These are phyloP conservation scores for Chamaecrista fasciculata DNA, from an alignment of 306 rosid genomes.

Conservation along the genomic window DNA sequence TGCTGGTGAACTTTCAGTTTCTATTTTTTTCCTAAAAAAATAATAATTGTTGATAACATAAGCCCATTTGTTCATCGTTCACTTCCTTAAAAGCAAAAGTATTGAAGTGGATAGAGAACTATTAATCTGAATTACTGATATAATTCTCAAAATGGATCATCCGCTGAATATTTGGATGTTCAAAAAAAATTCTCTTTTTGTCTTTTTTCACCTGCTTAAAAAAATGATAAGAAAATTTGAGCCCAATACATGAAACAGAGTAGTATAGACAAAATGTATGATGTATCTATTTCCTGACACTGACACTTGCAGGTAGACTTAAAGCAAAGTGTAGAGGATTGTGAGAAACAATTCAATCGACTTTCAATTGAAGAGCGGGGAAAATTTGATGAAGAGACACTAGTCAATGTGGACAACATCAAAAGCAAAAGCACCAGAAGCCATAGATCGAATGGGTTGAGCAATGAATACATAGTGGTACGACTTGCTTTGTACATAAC, in stretches of 20 bases:
- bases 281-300: constrained; percentile 26
- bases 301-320: constrained; percentile 68
- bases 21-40: too few relatives aligned
- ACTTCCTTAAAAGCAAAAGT: constrained; percentile 15
- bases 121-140: neutral
- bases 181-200: neutral
- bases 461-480: constrained; percentile 98
- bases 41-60: too few relatives aligned
- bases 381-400: constrained; percentile 94
- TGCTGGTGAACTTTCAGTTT: neutral
- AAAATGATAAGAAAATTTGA: neutral
- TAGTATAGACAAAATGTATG: constrained; percentile 8
- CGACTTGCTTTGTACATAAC: constrained; percentile 23
- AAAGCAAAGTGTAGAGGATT: constrained; percentile 80
- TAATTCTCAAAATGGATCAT: neutral
- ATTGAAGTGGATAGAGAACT: neutral
- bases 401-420: constrained; percentile 84
- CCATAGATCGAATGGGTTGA: constrained; percentile 78
- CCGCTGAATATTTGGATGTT: neutral
- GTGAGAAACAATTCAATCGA: constrained; percentile 90
- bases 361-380: constrained; percentile 99
- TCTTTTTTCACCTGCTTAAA: neutral
- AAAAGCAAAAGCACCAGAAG: constrained; percentile 74
- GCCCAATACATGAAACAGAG: constrained; percentile 17
- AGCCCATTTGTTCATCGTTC: constrained; percentile 14